Evolutionary conservation across 768 basidiomycete genomes (phyloP), one percentile per base, ranked within the genome.

Genomic region (Boletus barrowsii): DNA sequence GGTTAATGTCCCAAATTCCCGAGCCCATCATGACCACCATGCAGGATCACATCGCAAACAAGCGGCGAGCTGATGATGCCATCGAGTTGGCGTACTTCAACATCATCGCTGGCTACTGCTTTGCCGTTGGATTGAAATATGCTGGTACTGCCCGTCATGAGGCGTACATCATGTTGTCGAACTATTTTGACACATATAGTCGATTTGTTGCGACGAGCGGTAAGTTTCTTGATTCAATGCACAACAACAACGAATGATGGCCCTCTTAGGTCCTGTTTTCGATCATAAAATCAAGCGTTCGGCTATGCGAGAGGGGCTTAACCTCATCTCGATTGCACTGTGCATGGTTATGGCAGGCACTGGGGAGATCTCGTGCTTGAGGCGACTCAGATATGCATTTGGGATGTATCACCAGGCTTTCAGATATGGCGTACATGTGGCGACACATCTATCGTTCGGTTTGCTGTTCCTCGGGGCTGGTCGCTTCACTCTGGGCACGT

Each of bases 291-390:
- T 98, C 67, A 88, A 89, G 63, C 85, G 94, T 3, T 86, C 88
- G 7, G 88, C 93, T 4, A 82, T 95, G 22, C 81, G 94, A 13
- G 91, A 93, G 62, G 92, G 91, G 4, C 76, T 98, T 35, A 95
- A 90, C 64, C 74, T 95, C 39, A 88, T 98, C 51, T 88, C 91
- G 0, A 79, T 97, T 35, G 79, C 94, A 1, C 73, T 97, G 32
- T 86, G 90, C 65, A 88, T 96, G 81, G 88, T 98, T 41, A 96
- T 98, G 92, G 93, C 96, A 2, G 97, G 97, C 10, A 96, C 94
- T 0, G 97, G 97, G 4, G 94, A 98, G 69, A 83, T 98, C 47
- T 88, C 87, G 51, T 92, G 90, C 60, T 76, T 98, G 17, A 83
- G 92, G 18, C 82, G 94, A 20, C 78, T 98, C 13, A 83, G 97